Evolutionary conservation across 176 grass and related monocot species (phyloP), one percentile per base, ranked within the genome.

Genomic region (Olyra latifolia): DNA sequence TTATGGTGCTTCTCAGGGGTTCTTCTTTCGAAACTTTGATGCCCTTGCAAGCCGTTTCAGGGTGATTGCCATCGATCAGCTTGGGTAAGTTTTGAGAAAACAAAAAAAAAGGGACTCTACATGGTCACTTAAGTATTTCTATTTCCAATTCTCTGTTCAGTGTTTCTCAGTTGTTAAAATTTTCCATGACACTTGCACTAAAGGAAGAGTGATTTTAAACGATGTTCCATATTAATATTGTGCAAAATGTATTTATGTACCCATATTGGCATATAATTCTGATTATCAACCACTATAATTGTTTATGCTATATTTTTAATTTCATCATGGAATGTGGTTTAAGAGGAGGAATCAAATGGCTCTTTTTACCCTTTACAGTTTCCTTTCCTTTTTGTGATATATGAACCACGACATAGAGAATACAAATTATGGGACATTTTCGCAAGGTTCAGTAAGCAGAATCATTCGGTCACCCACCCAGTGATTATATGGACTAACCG

Each of bases 11-110:
- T 98, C 95, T 49, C 92, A 98, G 66, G 95, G 92, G 17, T 98
- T 98, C 81, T 98, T 98, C 71, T 98, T 89, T 65, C 83, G 95
- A 35, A 98, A 98, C 83, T 98, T 95, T 89, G 95, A 98, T 86
- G 78, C 88, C 66, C 90, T 98, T 85, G 95, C 95, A 59, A 82
- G 71, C 66, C 92, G 61, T 74, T 98, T 98, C 86, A 85, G 90
- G 80, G 88, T 98, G 66, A 92, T 95, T 32, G 92, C 95, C 61
- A 95, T 98, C 47, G 95, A 98, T 79, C 95, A 98, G 69, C 88
- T 98, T 66, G 95, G 95, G 95, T 94, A 85, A 89, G 89, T 79
- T 84, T 61, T 84, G 55, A 42, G 8, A 28, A 66, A 59, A 58
- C 3, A 0, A 22, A 38, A 25, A 23, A 2, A 81, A 28, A 32